Evolutionary conservation across 2,329 filamentous ascomycete species (phyloP).

Genomic region (Scleromitrula shiraiana): DNA sequence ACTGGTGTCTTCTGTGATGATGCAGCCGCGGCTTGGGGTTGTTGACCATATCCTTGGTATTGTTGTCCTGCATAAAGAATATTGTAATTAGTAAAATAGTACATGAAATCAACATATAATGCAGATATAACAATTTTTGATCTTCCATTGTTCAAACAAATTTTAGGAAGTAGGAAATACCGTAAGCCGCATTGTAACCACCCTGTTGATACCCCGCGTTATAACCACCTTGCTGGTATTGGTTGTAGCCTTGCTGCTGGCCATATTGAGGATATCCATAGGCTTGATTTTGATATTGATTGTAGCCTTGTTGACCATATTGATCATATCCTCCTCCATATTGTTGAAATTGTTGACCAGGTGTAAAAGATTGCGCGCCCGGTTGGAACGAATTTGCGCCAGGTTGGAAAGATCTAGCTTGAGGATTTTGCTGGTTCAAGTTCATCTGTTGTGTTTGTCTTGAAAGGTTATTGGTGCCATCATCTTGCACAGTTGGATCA

Average conservation of each 20-base stretch:
- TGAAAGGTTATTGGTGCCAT: conserved; percentile 57
- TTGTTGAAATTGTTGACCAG: conserved; percentile 59
- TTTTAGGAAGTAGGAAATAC: conserved; percentile 22
- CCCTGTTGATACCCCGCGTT: conserved; percentile 28
- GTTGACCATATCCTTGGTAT: conserved; percentile 47
- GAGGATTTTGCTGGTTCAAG: conserved; percentile 46
- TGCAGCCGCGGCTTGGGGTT: conserved; percentile 35
- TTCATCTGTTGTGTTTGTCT: conserved; percentile 72
- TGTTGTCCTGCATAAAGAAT: conserved; percentile 34
- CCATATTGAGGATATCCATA: conserved; percentile 50
- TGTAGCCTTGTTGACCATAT: conserved; percentile 45
- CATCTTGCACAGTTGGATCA: conserved; percentile 69
- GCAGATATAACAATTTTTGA: neutral
- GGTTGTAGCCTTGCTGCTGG: conserved; percentile 39
- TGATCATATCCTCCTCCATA: conserved; percentile 48
- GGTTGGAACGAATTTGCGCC: conserved; percentile 66
- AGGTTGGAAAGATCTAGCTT: conserved; percentile 51
- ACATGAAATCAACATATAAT: neutral
- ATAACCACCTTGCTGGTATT: conserved; percentile 44
- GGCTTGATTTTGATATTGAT: conserved; percentile 44
- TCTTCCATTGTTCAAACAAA: too few species aligned
- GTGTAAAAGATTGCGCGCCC: conserved; percentile 61
- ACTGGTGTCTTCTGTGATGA: conserved; percentile 43
- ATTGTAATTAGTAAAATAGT: neutral
- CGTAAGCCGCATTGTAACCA: conserved; percentile 32